A percentile compares a stretch with the other conserved stretches of the same genome.
These are phyloP conservation scores for Fusarium illudens DNA, from an alignment of 2,329 filamentous ascomycete genomes.

Conservation along the genomic window DNA sequence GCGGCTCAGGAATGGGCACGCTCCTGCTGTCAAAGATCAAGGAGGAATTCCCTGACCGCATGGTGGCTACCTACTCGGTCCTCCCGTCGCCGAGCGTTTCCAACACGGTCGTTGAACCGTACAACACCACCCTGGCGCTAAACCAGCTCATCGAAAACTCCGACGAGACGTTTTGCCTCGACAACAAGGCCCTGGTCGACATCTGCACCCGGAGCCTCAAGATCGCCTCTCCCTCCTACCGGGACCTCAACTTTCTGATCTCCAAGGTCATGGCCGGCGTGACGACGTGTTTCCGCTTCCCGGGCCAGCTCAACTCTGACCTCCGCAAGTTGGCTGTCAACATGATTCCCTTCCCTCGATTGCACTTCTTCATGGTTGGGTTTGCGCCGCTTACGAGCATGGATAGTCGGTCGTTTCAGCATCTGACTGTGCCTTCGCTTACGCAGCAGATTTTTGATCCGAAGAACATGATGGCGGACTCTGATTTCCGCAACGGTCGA, in stretches of 20 bases:
- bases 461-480: conserved; percentile 99
- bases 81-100: conserved; percentile 99
- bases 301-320: conserved; percentile 99
- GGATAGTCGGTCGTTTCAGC: conserved; percentile 90
- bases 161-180: conserved; percentile 99
- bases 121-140: conserved; percentile 98
- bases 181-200: conserved; percentile 99
- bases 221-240: conserved; percentile 97
- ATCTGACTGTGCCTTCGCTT: conserved; percentile 94
- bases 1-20: conserved; percentile 99
- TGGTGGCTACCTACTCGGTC: conserved; percentile 99
- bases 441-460: conserved; percentile 99
- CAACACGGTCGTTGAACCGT: conserved; percentile 98
- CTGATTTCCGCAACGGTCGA: conserved; percentile 99
- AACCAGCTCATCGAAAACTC: conserved; percentile 99
- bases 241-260: conserved; percentile 98
- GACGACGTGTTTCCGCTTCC: conserved; percentile 98
- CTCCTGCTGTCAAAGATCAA: conserved; percentile 99
- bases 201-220: conserved; percentile 99
- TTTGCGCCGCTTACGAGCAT: conserved; percentile 95
- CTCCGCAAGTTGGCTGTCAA: conserved; percentile 99
- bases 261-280: conserved; percentile 99
- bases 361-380: conserved; percentile 99
- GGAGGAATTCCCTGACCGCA: conserved; percentile 99
- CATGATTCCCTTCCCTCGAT: conserved; percentile 99